These are phyloP conservation scores for Limtongia smithiae DNA, from an alignment of 805 yeast genomes.

Conservation along the genomic window DNA sequence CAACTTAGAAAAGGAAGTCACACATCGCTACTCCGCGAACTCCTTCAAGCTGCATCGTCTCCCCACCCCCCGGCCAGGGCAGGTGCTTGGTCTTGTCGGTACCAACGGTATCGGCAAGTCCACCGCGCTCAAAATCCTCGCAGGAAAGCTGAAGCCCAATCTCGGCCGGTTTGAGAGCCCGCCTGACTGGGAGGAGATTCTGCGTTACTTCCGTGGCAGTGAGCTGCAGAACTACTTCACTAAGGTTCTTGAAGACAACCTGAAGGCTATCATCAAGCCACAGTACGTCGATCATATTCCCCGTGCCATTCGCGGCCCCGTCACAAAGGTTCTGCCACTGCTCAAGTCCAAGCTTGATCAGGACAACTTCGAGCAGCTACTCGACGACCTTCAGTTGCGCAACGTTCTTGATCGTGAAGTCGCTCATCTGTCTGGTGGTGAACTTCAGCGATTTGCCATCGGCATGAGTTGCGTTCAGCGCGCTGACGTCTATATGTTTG, in stretches of 20 bases:
- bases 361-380: slow-evolving; percentile 57
- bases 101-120: slow-evolving; percentile 99
- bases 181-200: slow-evolving; percentile 94
- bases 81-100: slow-evolving; percentile 95
- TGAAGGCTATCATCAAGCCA: slow-evolving; percentile 96
- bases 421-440: slow-evolving; percentile 92
- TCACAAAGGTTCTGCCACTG: slow-evolving; percentile 79
- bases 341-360: slow-evolving; percentile 75
- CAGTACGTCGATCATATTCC: slow-evolving; percentile 98
- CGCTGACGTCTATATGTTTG: slow-evolving; percentile 98
- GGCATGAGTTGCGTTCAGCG: slow-evolving; percentile 94
- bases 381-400: slow-evolving; percentile 68
- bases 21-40: slow-evolving; percentile 97
- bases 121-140: slow-evolving; percentile 92
- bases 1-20: slow-evolving; percentile 83
- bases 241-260: slow-evolving; percentile 86
- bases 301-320: slow-evolving; percentile 88
- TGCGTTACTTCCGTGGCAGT: slow-evolving; percentile 89
- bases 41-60: slow-evolving; percentile 94
- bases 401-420: slow-evolving; percentile 84
- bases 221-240: slow-evolving; percentile 96
- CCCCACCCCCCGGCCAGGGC: slow-evolving; percentile 99
- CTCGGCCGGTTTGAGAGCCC: slow-evolving; percentile 92
- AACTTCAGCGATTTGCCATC: slow-evolving; percentile 95
- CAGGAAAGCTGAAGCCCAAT: slow-evolving; percentile 97